These are phyloP conservation scores for Yamadazyma mexicana DNA, from an alignment of 1,139 yeast genomes.

Conservation along the genomic window DNA sequence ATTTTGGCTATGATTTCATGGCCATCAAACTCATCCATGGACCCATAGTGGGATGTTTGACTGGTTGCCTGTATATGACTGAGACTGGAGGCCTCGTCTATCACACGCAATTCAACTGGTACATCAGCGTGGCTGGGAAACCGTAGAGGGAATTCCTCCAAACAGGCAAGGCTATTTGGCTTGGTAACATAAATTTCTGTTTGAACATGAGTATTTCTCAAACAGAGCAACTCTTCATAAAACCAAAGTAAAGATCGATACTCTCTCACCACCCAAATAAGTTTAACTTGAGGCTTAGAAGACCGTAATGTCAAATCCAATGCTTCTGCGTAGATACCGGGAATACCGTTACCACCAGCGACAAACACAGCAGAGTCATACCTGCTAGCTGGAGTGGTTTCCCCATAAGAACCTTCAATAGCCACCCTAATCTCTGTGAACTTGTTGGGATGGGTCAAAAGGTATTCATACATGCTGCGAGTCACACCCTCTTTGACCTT, in stretches of 20 bases:
- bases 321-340: slow-evolving; percentile 46
- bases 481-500: slow-evolving; percentile 44
- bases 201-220: slow-evolving; percentile 31
- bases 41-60: slow-evolving; percentile 3
- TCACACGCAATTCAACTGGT: neutral
- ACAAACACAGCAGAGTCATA: slow-evolving; percentile 38
- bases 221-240: slow-evolving; percentile 42
- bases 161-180: slow-evolving; percentile 22
- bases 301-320: slow-evolving; percentile 21
- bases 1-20: slow-evolving; percentile 13
- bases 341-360: slow-evolving; percentile 52
- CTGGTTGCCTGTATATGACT: neutral
- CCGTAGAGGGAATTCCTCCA: slow-evolving; percentile 22
- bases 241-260: slow-evolving; percentile 49
- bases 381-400: slow-evolving; percentile 31
- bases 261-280: slow-evolving; percentile 56
- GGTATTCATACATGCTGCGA: slow-evolving; percentile 30
- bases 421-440: slow-evolving; percentile 31
- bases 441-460: slow-evolving; percentile 24
- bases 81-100: slow-evolving; percentile 8
- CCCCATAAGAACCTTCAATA: slow-evolving; percentile 52
- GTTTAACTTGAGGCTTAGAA: slow-evolving; percentile 27
- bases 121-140: slow-evolving; percentile 9
- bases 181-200: slow-evolving; percentile 46
- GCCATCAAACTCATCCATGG: slow-evolving; percentile 5